Evolutionary conservation across 495 filamentous ascomycete genomes (phyloP).

Genomic region (Penicillium robsamsonii): DNA sequence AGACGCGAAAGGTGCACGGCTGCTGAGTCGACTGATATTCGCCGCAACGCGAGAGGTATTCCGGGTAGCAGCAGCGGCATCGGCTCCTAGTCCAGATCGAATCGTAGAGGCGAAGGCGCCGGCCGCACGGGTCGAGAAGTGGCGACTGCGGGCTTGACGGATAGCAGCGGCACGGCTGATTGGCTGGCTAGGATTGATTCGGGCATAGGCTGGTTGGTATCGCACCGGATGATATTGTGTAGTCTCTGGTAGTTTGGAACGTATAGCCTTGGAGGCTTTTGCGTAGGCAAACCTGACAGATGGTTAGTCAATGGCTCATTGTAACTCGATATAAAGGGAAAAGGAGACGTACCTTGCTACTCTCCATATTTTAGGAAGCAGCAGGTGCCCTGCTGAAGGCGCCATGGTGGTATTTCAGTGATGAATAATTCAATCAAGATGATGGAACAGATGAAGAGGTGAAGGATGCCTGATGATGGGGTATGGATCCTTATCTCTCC

Average conservation of each 20-base stretch:
- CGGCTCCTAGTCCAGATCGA: slow-evolving; percentile 50
- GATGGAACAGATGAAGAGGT: slow-evolving; percentile 21
- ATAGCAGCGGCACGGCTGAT: slow-evolving; percentile 69
- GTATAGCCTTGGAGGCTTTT: slow-evolving; percentile 60
- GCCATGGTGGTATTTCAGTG: slow-evolving; percentile 53
- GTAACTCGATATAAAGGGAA: slow-evolving; percentile 5
- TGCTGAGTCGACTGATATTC: slow-evolving; percentile 62
- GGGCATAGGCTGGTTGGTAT: slow-evolving; percentile 53
- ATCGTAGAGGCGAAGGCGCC: slow-evolving; percentile 61
- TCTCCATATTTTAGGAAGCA: slow-evolving; percentile 69
- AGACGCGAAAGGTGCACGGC: slow-evolving; percentile 82
- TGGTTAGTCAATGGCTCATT: slow-evolving; percentile 25
- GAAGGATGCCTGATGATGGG: slow-evolving; percentile 36
- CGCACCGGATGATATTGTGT: slow-evolving; percentile 40
- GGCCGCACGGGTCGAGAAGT: slow-evolving; percentile 68
- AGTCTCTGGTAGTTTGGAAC: slow-evolving; percentile 57
- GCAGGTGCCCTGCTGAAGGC: slow-evolving; percentile 64
- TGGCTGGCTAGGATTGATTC: slow-evolving; percentile 61
- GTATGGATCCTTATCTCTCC: slow-evolving; percentile 19
- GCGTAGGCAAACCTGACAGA: slow-evolving; percentile 58
- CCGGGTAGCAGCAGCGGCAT: slow-evolving; percentile 62
- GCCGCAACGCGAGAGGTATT: slow-evolving; percentile 64
- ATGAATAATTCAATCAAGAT: slow-evolving; percentile 11
- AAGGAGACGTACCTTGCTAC: slow-evolving; percentile 53
- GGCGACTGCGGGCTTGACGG: slow-evolving; percentile 68